phyloP scores from a whole-genome alignment of 179 eudicot genomes.

The Beta lomatogona region DNA sequence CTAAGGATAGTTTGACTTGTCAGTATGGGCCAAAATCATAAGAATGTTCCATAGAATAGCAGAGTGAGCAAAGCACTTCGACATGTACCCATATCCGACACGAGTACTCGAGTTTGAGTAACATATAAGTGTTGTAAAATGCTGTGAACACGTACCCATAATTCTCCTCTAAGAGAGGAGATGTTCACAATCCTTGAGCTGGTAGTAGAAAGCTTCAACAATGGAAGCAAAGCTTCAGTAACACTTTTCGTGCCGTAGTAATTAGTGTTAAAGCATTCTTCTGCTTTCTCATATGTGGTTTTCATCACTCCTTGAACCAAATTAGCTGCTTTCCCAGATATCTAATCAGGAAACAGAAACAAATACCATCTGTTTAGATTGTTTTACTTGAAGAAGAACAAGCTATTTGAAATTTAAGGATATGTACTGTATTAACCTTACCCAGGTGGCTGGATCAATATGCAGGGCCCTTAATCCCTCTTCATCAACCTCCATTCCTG shows the following conservation, averaged over 20 bases:
- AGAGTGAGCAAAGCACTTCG: no score
- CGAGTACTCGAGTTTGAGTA: no score
- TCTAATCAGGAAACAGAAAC: background rate
- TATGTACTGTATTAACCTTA: background rate
- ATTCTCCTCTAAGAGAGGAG: conserved; percentile 32
- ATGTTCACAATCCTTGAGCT: conserved; percentile 31
- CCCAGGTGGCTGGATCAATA: conserved; percentile 36
- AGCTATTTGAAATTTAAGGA: background rate
- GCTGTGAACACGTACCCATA: conserved; percentile 26
- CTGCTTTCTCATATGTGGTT: conserved; percentile 33
- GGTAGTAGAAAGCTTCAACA: conserved; percentile 27
- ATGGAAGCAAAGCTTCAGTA: conserved; percentile 34
- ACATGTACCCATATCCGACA: no score
- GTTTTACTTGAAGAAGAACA: background rate
- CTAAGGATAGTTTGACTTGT: no score
- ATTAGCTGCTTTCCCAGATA: conserved; percentile 27
- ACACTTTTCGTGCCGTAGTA: conserved; percentile 31
- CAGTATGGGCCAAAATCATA: no score
- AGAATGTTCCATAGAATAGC: no score
- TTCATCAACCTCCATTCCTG: conserved; percentile 35
- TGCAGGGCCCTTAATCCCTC: conserved; percentile 34
- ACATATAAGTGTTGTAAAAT: no score
- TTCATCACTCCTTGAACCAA: conserved; percentile 34
- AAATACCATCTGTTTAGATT: background rate
- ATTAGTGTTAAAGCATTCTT: conserved; percentile 34